Evolutionary conservation across 1,284 basidiomycete genomes (phyloP), one percentile per base, ranked within the genome.

Genomic region (Xerocomus nothofagi): DNA sequence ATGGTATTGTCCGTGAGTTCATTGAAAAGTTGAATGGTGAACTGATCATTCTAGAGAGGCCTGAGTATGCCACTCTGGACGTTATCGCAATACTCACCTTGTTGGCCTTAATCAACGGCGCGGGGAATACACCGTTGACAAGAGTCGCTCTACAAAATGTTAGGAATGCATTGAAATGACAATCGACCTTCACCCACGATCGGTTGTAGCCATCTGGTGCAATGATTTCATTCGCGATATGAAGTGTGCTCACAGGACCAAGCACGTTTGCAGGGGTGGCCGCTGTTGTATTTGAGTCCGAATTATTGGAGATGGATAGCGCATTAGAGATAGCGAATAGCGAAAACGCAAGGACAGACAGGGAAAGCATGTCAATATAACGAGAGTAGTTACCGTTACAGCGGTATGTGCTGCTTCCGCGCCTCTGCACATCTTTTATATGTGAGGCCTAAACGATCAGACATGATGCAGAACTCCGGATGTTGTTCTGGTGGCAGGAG

Each of bases 191-290:
- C 9, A 62, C 59, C 50, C 50, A 71, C 57, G 64, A 64, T 44
- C 72, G 59, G 21, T 47, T 57, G 49, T 49, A 71, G n/a, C 72
- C 71, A 58, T 73, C 71, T 5, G 72, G 70, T 2, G 65, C 55
- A 20, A 72, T 56, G 23, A 50, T 34, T 0, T 39, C 30, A 43
- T 73, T 70, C 14, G 31, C 57, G 12, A 73, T 47, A 11, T 40
- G 14, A 27, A 66, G 38, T 14, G 50, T 30, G 14, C 32, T 41
- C 11, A 45, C 44, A 10, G 68, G 47, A 15, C 63, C 63, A 24
- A 68, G 14, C 12, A 47, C 39, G 7, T 30, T 34, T n/a, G 41
- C 6, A 14, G 4, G 15, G 2, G 37, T 15, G 3, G 17, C n/a
- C 17, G 20, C 9, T 20, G 46, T 12, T n/a, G 17, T 5, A 21